Evolutionary conservation across 2,329 filamentous ascomycete species (phyloP).

Genomic region (Fusarium sambucinum): DNA sequence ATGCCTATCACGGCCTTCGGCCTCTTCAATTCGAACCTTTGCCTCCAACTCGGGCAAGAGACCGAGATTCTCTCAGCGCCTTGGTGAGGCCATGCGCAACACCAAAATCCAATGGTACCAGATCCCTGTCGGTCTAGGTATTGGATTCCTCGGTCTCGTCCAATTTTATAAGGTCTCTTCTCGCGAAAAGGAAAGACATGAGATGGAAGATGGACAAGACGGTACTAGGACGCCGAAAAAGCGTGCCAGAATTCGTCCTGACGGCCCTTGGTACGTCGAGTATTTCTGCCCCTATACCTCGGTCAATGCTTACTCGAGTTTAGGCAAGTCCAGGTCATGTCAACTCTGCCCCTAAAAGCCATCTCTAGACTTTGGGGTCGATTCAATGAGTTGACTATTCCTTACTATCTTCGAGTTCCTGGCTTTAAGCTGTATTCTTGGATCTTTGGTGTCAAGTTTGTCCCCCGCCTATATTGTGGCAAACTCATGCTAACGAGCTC

Average conservation of each 20-base stretch:
- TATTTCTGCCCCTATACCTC: constrained; percentile 26
- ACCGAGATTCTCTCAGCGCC: constrained; percentile 64
- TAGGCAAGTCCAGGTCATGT: constrained; percentile 92
- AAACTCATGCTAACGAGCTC: constrained; percentile 43
- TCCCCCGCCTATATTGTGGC: constrained; percentile 5
- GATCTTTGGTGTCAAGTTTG: constrained; percentile 86
- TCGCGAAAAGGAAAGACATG: constrained; percentile 64
- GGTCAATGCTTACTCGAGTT: constrained; percentile 30
- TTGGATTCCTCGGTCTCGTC: constrained; percentile 84
- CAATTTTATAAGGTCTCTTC: constrained; percentile 83
- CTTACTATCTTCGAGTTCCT: constrained; percentile 87
- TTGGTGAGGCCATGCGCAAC: constrained; percentile 63
- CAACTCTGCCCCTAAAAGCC: constrained; percentile 89
- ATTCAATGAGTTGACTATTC: constrained; percentile 91
- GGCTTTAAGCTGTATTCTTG: constrained; percentile 93
- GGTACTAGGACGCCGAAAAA: constrained; percentile 61
- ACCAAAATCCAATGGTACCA: constrained; percentile 85
- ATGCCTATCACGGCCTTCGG: constrained; percentile 44
- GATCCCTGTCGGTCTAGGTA: constrained; percentile 87
- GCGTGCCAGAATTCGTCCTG: constrained; percentile 76
- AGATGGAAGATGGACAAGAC: constrained; percentile 59
- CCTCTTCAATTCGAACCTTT: constrained; percentile 48
- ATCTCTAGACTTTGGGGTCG: constrained; percentile 89
- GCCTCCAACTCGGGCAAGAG: constrained; percentile 57
- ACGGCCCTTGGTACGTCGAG: constrained; percentile 79